A percentile compares a stretch with the other conserved stretches of the same genome.
These are phyloP conservation scores for Hypoxylon perforatum DNA, from an alignment of 495 filamentous ascomycete genomes.

Conservation along the genomic window DNA sequence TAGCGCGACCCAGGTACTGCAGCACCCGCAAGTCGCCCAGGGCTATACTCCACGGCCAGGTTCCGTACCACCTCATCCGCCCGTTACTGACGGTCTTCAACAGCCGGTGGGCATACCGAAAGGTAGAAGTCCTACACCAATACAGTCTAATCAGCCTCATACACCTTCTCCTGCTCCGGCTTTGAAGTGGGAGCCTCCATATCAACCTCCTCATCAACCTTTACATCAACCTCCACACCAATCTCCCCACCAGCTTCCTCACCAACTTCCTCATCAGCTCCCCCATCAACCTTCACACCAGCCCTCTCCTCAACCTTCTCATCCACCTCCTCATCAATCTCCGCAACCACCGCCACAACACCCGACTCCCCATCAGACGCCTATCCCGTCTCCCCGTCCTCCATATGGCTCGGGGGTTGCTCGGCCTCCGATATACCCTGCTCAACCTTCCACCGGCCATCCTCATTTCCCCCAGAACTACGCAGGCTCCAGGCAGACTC, in stretches of 20 bases:
- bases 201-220: slow-evolving; percentile 49
- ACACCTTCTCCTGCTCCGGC: slow-evolving; percentile 32
- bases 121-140: slow-evolving; percentile 41
- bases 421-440: slow-evolving; percentile 40
- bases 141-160: slow-evolving; percentile 41
- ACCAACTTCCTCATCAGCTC: slow-evolving; percentile 39
- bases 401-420: slow-evolving; percentile 37
- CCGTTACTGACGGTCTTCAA: slow-evolving; percentile 46
- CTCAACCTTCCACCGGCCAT: slow-evolving; percentile 31
- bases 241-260: slow-evolving; percentile 38
- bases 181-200: slow-evolving; percentile 63
- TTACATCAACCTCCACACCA: slow-evolving; percentile 31
- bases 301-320: slow-evolving; percentile 17
- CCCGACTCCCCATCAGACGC: slow-evolving; percentile 40
- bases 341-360: slow-evolving; percentile 31
- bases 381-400: slow-evolving; percentile 42
- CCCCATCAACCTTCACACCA: slow-evolving; percentile 37
- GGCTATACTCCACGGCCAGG: slow-evolving; percentile 41
- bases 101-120: slow-evolving; percentile 38
- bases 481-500: slow-evolving; percentile 29
- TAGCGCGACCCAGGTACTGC: slow-evolving; percentile 49
- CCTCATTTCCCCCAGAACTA: slow-evolving; percentile 42
- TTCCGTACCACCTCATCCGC: slow-evolving; percentile 36
- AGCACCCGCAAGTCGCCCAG: slow-evolving; percentile 53
- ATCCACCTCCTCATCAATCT: slow-evolving; percentile 27